phyloP scores from a whole-genome alignment of 1,284 basidiomycete species.

The Ganoderma boninense region DNA sequence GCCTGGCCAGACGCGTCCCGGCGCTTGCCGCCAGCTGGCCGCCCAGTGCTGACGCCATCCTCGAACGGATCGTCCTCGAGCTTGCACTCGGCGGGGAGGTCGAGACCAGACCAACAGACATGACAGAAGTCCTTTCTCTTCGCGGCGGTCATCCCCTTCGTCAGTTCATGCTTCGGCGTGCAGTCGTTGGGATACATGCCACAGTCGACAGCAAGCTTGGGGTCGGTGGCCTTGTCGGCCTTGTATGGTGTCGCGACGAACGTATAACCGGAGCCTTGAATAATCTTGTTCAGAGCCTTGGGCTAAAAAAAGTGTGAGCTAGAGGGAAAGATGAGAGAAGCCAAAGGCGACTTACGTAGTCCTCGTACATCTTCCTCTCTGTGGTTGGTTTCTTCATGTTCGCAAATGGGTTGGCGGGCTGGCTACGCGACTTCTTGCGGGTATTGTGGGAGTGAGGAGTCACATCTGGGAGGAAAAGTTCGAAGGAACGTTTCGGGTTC shows the following conservation, averaged over 20 bases:
- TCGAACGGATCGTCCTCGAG: slow-evolving; percentile 16
- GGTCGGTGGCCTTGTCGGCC: background rate
- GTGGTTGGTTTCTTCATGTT: background rate
- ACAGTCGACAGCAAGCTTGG: slow-evolving; percentile 11
- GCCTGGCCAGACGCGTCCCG: slow-evolving; percentile 14
- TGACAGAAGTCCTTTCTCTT: background rate
- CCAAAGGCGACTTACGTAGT: background rate
- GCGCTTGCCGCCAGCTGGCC: background rate
- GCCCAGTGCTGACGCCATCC: background rate
- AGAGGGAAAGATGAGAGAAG: background rate
- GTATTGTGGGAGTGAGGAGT: background rate
- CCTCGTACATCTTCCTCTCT: slow-evolving; percentile 12
- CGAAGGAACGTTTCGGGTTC: slow-evolving; percentile 6
- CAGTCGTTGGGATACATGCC: slow-evolving; percentile 5
- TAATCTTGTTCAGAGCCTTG: background rate
- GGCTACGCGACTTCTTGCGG: background rate
- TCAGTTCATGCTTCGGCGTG: background rate
- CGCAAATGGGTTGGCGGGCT: background rate
- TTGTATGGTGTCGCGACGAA: slow-evolving; percentile 14
- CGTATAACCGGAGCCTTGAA: background rate
- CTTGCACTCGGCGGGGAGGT: slow-evolving; percentile 23
- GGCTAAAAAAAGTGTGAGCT: background rate
- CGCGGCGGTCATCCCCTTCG: background rate
- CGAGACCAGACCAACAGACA: slow-evolving; percentile 18
- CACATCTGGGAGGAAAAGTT: background rate